A percentile compares a stretch with the other conserved stretches of the same genome.
Evolutionary conservation across 257 asterid species (phyloP).

Genomic region (Lantana camara): DNA sequence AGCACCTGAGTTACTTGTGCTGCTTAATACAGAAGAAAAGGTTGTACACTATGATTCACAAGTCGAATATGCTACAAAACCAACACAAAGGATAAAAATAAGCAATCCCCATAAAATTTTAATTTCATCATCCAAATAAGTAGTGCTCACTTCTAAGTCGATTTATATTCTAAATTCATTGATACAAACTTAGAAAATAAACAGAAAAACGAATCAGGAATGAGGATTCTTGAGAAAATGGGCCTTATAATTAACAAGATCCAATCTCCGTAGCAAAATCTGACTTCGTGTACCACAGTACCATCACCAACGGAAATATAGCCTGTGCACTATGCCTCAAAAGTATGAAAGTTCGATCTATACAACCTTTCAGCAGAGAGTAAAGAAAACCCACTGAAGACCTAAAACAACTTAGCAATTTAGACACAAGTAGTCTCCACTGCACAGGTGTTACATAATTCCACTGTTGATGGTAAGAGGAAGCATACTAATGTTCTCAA

Average conservation of each 20-base stretch:
- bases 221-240: background rate
- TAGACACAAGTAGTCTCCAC: conserved; percentile 23
- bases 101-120: conserved; percentile 3
- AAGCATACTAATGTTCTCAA: conserved; percentile 27
- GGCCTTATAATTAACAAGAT: conserved; percentile 18
- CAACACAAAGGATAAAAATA: background rate
- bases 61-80: background rate
- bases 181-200: background rate
- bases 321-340: conserved; percentile 25
- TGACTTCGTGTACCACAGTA: conserved; percentile 19
- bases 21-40: background rate
- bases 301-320: conserved; percentile 23
- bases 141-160: conserved; percentile 18
- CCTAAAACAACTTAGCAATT: conserved; percentile 24
- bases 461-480: conserved; percentile 27
- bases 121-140: background rate
- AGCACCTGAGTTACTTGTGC: background rate
- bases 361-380: conserved; percentile 35
- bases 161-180: conserved; percentile 4
- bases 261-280: conserved; percentile 25
- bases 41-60: background rate
- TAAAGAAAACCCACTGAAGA: conserved; percentile 15
- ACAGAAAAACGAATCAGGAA: conserved; percentile 2
- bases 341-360: conserved; percentile 10
- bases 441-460: conserved; percentile 29